Conservation (phyloP, 2,329 filamentous ascomycete genomes). For the Hypomyces rosellus region DNA sequence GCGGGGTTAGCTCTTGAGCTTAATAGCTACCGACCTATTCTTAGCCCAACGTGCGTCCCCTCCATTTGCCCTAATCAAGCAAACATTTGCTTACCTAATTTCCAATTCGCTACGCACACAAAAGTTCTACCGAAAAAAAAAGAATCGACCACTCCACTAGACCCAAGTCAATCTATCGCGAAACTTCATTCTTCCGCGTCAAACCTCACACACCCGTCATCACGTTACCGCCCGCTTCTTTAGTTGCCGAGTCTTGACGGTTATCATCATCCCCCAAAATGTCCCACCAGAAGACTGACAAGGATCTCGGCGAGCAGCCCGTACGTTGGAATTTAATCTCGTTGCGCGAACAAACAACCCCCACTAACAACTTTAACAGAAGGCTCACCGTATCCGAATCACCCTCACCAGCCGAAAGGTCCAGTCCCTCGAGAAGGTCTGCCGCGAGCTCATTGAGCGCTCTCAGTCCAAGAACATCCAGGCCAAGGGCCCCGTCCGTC, state of each 20-base stretch:
- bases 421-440: slow-evolving; percentile 93
- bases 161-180: background rate
- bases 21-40: background rate
- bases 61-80: background rate
- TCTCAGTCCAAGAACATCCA: slow-evolving; percentile 97
- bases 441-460: slow-evolving; percentile 95
- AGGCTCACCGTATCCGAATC: slow-evolving; percentile 98
- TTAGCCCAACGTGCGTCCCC: background rate
- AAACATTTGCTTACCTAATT: too few relatives aligned
- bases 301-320: slow-evolving; percentile 85
- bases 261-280: slow-evolving; percentile 46
- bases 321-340: slow-evolving; percentile 42
- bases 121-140: background rate
- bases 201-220: background rate
- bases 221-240: background rate
- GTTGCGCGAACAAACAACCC: background rate
- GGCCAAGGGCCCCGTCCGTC: slow-evolving; percentile 96
- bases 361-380: slow-evolving; percentile 39
- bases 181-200: background rate
- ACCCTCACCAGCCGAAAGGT: slow-evolving; percentile 95
- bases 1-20: too few relatives aligned
- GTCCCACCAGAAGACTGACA: slow-evolving; percentile 94
- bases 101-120: too few relatives aligned
- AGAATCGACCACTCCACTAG: background rate
- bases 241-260: background rate